phyloP scores from a whole-genome alignment of 768 basidiomycete genomes.

The Gloeophyllum trabeum region DNA sequence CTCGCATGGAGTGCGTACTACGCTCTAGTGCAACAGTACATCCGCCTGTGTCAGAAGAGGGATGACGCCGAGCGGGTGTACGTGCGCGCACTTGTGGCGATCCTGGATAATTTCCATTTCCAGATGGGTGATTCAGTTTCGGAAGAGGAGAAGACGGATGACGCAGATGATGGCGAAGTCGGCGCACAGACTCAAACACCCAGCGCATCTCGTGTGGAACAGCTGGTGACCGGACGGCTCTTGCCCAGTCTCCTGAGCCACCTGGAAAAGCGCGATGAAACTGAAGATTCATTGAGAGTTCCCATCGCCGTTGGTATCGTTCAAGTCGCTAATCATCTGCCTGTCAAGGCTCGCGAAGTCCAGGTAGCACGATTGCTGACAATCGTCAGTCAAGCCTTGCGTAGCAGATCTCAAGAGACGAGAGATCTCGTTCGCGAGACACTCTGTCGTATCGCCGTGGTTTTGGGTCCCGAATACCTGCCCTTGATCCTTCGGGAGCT shows the following conservation, averaged over 20 bases:
- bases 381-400: conserved; percentile 77
- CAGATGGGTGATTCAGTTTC: conserved; percentile 53
- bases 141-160: conserved; percentile 13
- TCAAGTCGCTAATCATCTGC: conserved; percentile 74
- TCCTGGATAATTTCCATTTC: conserved; percentile 90
- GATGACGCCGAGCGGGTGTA: conserved; percentile 67
- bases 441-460: conserved; percentile 64
- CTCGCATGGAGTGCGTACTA: conserved; percentile 83
- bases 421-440: conserved; percentile 80
- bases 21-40: conserved; percentile 67
- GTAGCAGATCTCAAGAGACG: conserved; percentile 91
- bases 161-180: conserved; percentile 17
- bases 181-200: conserved; percentile 1
- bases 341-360: conserved; percentile 42
- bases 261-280: conserved; percentile 72
- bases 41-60: conserved; percentile 58
- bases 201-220: conserved; percentile 34
- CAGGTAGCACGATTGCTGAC: conserved; percentile 76
- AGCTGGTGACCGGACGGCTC: conserved; percentile 65
- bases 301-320: conserved; percentile 83
- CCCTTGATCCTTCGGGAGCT: conserved; percentile 68
- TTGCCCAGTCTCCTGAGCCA: conserved; percentile 73
- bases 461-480: conserved; percentile 66
- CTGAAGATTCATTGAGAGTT: conserved; percentile 78
- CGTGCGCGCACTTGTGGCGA: conserved; percentile 72